These are phyloP conservation scores for Lipomyces anomalus DNA, from an alignment of 805 yeast species.

Conservation along the genomic window DNA sequence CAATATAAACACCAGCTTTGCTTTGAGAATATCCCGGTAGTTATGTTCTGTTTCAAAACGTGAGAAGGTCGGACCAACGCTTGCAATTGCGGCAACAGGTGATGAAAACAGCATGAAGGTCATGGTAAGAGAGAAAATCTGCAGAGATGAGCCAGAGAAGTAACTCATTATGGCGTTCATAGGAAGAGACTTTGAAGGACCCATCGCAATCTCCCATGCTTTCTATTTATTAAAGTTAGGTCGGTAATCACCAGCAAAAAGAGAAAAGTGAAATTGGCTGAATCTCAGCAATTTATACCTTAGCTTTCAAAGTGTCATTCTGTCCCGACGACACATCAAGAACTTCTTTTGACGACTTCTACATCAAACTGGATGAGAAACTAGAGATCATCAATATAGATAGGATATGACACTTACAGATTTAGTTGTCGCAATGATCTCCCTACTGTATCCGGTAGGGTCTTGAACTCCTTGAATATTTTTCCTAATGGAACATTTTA, in stretches of 20 bases:
- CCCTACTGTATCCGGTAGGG: slow-evolving; percentile 18
- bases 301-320: slow-evolving; percentile 21
- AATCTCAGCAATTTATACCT: slow-evolving; percentile 7
- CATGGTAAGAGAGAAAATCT: slow-evolving; percentile 86
- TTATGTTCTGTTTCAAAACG: slow-evolving; percentile 30
- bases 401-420: slow-evolving; percentile 4
- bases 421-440: slow-evolving; percentile 14
- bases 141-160: slow-evolving; percentile 87
- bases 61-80: slow-evolving; percentile 52
- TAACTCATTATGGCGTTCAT: slow-evolving; percentile 87
- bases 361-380: not conserved
- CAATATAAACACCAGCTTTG: slow-evolving; percentile 45
- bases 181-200: slow-evolving; percentile 81
- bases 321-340: slow-evolving; percentile 12
- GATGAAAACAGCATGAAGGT: slow-evolving; percentile 74
- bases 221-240: slow-evolving; percentile 36
- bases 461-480: slow-evolving; percentile 3
- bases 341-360: slow-evolving; percentile 19
- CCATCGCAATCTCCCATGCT: slow-evolving; percentile 80
- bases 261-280: not conserved
- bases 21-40: slow-evolving; percentile 30
- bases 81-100: slow-evolving; percentile 66
- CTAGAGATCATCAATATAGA: not conserved
- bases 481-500: not conserved
- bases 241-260: not conserved